These are phyloP conservation scores for Pseudozyma hubeiensis DNA, from an alignment of 1,284 basidiomycete species.

Conservation along the genomic window DNA sequence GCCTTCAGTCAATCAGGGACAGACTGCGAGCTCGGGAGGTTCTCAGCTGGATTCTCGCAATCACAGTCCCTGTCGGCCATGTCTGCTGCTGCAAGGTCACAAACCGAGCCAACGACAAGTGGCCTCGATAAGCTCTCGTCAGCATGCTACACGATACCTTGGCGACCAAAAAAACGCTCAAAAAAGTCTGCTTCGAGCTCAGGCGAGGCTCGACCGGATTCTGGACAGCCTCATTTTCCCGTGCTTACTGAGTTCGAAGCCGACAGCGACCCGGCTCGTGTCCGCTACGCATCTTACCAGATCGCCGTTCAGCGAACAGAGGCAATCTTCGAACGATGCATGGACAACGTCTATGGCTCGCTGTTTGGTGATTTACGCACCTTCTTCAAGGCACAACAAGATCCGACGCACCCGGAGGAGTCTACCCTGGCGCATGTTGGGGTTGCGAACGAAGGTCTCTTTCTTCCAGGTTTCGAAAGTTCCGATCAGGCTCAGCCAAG, in stretches of 20 bases:
- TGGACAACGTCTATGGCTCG: conserved; percentile 32
- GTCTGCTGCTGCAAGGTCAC: conserved; percentile 18
- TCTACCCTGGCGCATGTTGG: conserved; percentile 2
- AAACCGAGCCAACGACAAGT: conserved; percentile 12
- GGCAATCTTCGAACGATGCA: conserved; percentile 33
- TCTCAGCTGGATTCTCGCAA: no score
- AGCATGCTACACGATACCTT: conserved; percentile 49
- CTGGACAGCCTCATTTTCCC: conserved; percentile 23
- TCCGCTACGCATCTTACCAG: conserved; percentile 37
- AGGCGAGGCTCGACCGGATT: neutral
- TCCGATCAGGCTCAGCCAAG: neutral
- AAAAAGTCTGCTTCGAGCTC: conserved; percentile 4
- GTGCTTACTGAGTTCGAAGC: conserved; percentile 40
- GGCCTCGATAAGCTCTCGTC: conserved; percentile 44
- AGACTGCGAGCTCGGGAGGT: no score
- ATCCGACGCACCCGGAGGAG: neutral
- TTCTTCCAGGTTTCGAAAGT: conserved; percentile 40
- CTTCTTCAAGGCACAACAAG: conserved; percentile 23
- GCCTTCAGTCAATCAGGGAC: no score
- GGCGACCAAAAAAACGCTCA: conserved; percentile 37
- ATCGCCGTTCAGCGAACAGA: conserved; percentile 35
- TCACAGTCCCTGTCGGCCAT: conserved; percentile 1
- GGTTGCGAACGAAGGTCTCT: conserved; percentile 24
- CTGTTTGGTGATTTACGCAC: conserved; percentile 31
- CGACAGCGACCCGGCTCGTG: conserved; percentile 30